These are phyloP conservation scores for Phylloporus sp. DNA, from an alignment of 768 basidiomycete species.

Conservation along the genomic window DNA sequence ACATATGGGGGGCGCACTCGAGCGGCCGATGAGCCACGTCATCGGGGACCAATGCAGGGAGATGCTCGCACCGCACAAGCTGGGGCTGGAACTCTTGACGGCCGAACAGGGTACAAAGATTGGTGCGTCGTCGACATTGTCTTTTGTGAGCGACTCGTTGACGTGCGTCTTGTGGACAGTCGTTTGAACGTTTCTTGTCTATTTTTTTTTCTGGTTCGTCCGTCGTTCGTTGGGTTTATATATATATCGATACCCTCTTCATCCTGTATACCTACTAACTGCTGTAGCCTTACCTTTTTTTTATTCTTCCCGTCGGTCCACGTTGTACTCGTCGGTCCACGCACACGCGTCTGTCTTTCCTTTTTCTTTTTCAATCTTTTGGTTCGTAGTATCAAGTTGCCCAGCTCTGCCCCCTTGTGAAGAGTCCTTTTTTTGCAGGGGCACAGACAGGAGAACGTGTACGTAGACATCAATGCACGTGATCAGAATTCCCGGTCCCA, in stretches of 20 bases:
- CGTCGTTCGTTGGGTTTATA: not conserved
- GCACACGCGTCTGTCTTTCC: not conserved
- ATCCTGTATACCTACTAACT: constrained; percentile 34
- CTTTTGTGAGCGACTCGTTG: not conserved
- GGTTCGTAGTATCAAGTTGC: too few species aligned
- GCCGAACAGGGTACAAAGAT: constrained; percentile 81
- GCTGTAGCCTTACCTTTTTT: constrained; percentile 35
- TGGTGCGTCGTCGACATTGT: constrained; percentile 42
- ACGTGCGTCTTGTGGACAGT: constrained; percentile 25
- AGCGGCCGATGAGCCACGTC: constrained; percentile 52
- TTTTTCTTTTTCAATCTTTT: not conserved
- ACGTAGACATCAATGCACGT: constrained; percentile 6
- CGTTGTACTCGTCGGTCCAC: not conserved
- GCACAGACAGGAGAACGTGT: not conserved
- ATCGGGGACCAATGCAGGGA: constrained; percentile 71
- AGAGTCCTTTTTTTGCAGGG: not conserved
- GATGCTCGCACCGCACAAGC: constrained; percentile 52
- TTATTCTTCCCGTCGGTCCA: not conserved
- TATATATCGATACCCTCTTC: constrained; percentile 20
- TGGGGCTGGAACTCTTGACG: constrained; percentile 68
- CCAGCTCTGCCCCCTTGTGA: not conserved
- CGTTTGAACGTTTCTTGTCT: constrained; percentile 32
- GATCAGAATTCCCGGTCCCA: constrained; percentile 25
- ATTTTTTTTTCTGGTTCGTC: not conserved
- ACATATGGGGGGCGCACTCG: constrained; percentile 45